Percentiles rank a stretch among this genome's conserved stretches.
These are phyloP conservation scores for Alnus rubra DNA, from an alignment of 306 rosid genomes.

Conservation along the genomic window DNA sequence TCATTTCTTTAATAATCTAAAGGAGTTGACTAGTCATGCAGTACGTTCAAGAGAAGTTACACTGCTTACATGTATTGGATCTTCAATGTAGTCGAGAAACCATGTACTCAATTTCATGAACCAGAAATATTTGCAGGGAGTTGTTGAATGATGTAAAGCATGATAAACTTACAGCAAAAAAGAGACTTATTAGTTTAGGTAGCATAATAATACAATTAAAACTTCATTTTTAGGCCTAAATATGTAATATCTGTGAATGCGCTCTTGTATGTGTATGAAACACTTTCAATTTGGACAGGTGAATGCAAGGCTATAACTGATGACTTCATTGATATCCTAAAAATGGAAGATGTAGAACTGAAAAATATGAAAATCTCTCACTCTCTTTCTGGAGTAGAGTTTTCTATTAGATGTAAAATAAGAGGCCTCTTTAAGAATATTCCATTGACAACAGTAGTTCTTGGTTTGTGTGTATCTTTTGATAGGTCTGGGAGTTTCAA, in stretches of 20 bases:
- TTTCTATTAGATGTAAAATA: background rate
- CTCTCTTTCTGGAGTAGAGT: background rate
- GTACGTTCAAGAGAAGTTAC: constrained; percentile 1
- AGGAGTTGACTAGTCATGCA: constrained; percentile 7
- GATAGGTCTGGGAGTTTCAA: background rate
- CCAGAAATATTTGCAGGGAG: background rate
- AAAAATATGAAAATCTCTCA: background rate
- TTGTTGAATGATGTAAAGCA: constrained; percentile 3
- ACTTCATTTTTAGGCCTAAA: background rate
- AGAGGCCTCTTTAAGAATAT: background rate
- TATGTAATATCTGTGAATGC: background rate
- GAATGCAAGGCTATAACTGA: background rate
- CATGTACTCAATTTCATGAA: background rate
- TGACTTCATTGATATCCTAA: background rate
- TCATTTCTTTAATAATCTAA: constrained; percentile 14
- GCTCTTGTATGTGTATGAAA: background rate
- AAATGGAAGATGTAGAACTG: background rate
- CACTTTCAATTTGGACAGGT: background rate
- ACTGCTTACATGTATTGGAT: background rate
- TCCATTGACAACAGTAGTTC: background rate
- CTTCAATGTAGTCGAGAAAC: background rate
- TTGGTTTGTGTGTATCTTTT: background rate
- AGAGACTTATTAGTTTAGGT: background rate
- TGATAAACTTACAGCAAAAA: background rate
- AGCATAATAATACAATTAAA: background rate